phyloP scores from a whole-genome alignment of 345 rosid genomes.

The Bruguiera gymnorhiza region DNA sequence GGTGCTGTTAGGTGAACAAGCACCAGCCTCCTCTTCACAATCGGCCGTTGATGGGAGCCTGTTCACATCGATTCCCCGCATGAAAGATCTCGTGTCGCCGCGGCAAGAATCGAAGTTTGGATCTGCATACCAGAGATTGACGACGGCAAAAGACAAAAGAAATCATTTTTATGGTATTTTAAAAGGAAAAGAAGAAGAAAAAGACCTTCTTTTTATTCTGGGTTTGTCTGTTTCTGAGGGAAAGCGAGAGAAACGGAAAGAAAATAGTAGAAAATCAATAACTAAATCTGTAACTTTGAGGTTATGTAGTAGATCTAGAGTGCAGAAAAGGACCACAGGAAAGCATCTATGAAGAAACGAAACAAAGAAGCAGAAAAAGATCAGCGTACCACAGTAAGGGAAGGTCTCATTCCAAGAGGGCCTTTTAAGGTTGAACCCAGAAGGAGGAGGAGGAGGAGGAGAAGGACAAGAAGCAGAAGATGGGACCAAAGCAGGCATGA shows the following conservation, averaged over 20 bases:
- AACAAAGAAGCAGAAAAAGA: background rate
- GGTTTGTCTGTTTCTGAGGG: constrained; percentile 30
- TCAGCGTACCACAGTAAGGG: constrained; percentile 43
- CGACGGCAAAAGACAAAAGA: background rate
- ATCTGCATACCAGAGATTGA: constrained; percentile 55
- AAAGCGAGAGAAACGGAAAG: constrained; percentile 1
- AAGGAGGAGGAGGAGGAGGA: constrained; percentile 27
- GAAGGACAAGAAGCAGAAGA: constrained; percentile 34
- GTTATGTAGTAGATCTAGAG: constrained; percentile 1
- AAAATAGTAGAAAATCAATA: background rate
- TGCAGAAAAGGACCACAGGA: background rate
- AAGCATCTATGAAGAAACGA: background rate
- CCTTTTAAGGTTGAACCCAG: constrained; percentile 35
- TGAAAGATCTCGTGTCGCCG: constrained; percentile 49
- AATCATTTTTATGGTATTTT: background rate
- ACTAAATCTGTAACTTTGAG: constrained; percentile 15
- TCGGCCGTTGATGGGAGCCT: constrained; percentile 60
- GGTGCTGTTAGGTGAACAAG: constrained; percentile 93
- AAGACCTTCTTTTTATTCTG: constrained; percentile 3
- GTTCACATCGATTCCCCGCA: constrained; percentile 90
- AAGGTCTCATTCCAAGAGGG: constrained; percentile 56
- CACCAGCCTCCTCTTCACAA: constrained; percentile 81
- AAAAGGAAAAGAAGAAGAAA: constrained; percentile 4
- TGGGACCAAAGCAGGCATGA: constrained; percentile 34
- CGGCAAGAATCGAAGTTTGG: constrained; percentile 51